Evolutionary conservation across 176 grass and related monocot species (phyloP).

Genomic region (Oryza glumipatula): DNA sequence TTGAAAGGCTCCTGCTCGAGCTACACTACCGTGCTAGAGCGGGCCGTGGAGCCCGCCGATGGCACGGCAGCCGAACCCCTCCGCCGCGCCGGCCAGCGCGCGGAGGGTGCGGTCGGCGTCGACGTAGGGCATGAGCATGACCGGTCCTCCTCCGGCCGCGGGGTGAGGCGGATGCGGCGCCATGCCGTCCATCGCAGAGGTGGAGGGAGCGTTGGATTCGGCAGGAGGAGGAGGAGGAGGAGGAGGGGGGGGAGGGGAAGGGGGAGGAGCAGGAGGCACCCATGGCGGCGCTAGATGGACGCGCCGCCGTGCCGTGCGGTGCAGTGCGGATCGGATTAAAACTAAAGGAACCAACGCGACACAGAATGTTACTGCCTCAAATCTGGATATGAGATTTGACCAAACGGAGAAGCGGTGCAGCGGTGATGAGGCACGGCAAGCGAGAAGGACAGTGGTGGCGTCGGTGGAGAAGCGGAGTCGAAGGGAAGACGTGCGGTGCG

Average conservation of each 20-base stretch:
- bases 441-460: too few species aligned
- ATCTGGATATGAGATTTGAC: background rate
- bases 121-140: background rate
- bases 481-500: too few species aligned
- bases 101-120: background rate
- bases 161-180: background rate
- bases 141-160: background rate
- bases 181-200: background rate
- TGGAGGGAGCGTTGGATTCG: too few species aligned
- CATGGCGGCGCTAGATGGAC: background rate
- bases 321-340: background rate
- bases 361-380: too few species aligned
- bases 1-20: too few species aligned
- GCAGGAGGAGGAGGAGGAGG: background rate
- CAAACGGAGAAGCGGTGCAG: background rate
- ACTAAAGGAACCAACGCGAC: background rate
- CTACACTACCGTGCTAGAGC: too few species aligned
- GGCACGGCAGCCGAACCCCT: slow-evolving; percentile 62
- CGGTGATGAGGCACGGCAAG: too few species aligned
- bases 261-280: background rate
- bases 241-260: too few species aligned
- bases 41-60: slow-evolving; percentile 57
- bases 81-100: slow-evolving; percentile 44
- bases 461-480: too few species aligned
- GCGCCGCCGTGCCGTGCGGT: too few species aligned